A percentile compares a stretch with the other conserved stretches of the same genome.
Conservation (phyloP, 2,329 filamentous ascomycete species). For the Penicillium fuscoglaucum region DNA sequence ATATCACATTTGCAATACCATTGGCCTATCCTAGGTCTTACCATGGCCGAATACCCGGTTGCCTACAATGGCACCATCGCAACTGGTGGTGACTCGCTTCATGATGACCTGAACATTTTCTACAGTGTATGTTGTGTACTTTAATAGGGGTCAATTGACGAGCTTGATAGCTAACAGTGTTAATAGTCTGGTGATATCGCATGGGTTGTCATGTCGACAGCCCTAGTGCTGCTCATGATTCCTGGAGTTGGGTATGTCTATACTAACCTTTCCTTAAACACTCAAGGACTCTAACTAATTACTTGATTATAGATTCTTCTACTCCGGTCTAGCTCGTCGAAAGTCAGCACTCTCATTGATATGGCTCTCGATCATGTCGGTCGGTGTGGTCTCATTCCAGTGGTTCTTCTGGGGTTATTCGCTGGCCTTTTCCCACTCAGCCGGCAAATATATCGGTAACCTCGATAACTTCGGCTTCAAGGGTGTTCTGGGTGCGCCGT, state of each 20-base stretch:
- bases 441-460: constrained; percentile 74
- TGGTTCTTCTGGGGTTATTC: constrained; percentile 98
- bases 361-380: constrained; percentile 79
- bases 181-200: constrained; percentile 73
- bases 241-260: constrained; percentile 70
- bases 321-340: constrained; percentile 82
- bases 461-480: constrained; percentile 77
- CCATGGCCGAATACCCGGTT: constrained; percentile 43
- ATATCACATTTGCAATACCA: background rate
- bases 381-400: constrained; percentile 78
- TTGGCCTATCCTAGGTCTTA: constrained; percentile 9
- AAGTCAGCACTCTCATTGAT: constrained; percentile 87
- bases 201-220: constrained; percentile 75
- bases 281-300: constrained; percentile 8
- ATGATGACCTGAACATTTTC: constrained; percentile 76
- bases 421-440: constrained; percentile 75
- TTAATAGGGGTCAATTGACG: background rate
- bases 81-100: constrained; percentile 66
- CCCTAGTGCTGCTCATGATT: constrained; percentile 87
- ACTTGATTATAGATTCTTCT: constrained; percentile 69
- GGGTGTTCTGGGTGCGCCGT: constrained; percentile 72
- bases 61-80: constrained; percentile 64
- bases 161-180: constrained; percentile 16
- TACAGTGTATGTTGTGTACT: constrained; percentile 56
- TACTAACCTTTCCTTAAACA: background rate